A percentile compares a stretch with the other conserved stretches of the same genome.
phyloP scores from a whole-genome alignment of 2,329 filamentous ascomycete genomes.

The Trichophyton mentagrophytes region DNA sequence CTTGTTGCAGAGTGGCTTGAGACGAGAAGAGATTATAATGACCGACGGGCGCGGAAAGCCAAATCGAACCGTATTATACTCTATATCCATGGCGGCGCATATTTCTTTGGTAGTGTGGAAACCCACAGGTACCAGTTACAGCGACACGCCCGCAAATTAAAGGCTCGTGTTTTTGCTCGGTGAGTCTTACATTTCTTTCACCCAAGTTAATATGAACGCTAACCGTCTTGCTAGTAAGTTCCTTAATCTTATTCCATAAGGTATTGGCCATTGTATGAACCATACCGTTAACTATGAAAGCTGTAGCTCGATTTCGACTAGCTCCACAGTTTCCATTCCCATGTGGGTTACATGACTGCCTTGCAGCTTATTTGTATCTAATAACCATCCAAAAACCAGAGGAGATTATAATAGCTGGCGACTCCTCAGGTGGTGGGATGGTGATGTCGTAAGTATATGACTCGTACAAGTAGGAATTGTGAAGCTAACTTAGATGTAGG shows the following conservation, averaged over 20 bases:
- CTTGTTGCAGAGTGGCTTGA: constrained; percentile 90
- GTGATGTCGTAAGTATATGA: constrained; percentile 43
- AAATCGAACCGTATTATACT: constrained; percentile 68
- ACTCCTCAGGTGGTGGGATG: constrained; percentile 91
- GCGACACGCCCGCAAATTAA: constrained; percentile 83
- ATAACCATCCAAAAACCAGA: constrained; percentile 62
- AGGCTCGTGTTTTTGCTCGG: constrained; percentile 73
- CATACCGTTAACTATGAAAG: background rate
- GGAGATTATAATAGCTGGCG: constrained; percentile 77
- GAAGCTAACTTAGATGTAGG: constrained; percentile 20
- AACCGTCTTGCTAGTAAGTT: constrained; percentile 8
- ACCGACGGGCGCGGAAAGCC: constrained; percentile 50
- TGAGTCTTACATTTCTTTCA: constrained; percentile 16
- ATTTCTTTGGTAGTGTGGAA: constrained; percentile 90
- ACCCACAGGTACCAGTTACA: constrained; percentile 98
- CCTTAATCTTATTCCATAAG: background rate
- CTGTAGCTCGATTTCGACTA: constrained; percentile 60
- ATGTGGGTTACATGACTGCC: constrained; percentile 77
- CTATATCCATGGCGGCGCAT: constrained; percentile 87
- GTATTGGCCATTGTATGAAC: background rate
- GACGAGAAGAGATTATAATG: constrained; percentile 70
- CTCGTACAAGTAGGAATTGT: background rate
- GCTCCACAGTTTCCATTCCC: constrained; percentile 93
- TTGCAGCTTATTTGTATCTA: constrained; percentile 77
- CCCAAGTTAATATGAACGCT: background rate